A percentile compares a stretch with the other conserved stretches of the same genome.
These are phyloP conservation scores for Penicillium coprophilum DNA, from an alignment of 495 filamentous ascomycete species.

Conservation along the genomic window DNA sequence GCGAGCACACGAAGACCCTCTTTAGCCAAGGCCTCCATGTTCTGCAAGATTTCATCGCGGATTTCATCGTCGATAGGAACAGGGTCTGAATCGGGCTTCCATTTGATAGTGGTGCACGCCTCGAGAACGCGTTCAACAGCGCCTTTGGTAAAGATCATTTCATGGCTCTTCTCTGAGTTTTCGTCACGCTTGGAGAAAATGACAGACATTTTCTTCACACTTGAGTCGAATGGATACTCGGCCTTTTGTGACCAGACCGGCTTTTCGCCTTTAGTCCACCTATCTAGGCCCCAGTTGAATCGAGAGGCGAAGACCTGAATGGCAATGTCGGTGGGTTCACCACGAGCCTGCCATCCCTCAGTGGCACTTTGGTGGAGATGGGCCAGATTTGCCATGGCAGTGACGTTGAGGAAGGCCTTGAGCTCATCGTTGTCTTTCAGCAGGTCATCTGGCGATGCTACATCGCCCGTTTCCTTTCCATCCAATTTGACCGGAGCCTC, in stretches of 20 bases:
- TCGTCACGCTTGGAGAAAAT: slow-evolving; percentile 47
- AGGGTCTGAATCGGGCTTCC: slow-evolving; percentile 37
- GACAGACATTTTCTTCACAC: slow-evolving; percentile 68
- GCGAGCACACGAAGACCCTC: slow-evolving; percentile 66
- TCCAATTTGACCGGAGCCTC: slow-evolving; percentile 36
- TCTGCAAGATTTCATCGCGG: slow-evolving; percentile 53
- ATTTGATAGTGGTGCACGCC: slow-evolving; percentile 56
- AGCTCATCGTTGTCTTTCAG: slow-evolving; percentile 43
- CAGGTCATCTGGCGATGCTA: slow-evolving; percentile 32
- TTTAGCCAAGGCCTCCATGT: slow-evolving; percentile 63
- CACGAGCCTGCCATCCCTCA: slow-evolving; percentile 58
- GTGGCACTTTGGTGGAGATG: slow-evolving; percentile 50
- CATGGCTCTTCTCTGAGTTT: slow-evolving; percentile 23
- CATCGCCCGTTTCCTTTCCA: slow-evolving; percentile 18
- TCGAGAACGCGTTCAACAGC: slow-evolving; percentile 79
- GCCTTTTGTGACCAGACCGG: slow-evolving; percentile 56
- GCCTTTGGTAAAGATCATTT: slow-evolving; percentile 70
- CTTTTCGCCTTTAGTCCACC: slow-evolving; percentile 49
- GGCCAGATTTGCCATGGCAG: slow-evolving; percentile 66
- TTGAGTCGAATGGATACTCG: slow-evolving; percentile 68
- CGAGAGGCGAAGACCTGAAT: slow-evolving; percentile 67
- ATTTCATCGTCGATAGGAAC: slow-evolving; percentile 44
- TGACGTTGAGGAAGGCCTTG: slow-evolving; percentile 57
- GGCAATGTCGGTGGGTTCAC: slow-evolving; percentile 69
- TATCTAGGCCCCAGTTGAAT: slow-evolving; percentile 58